phyloP scores from a whole-genome alignment of 352 stramenopile genomes.

The Poterioochromonas sp. region DNA sequence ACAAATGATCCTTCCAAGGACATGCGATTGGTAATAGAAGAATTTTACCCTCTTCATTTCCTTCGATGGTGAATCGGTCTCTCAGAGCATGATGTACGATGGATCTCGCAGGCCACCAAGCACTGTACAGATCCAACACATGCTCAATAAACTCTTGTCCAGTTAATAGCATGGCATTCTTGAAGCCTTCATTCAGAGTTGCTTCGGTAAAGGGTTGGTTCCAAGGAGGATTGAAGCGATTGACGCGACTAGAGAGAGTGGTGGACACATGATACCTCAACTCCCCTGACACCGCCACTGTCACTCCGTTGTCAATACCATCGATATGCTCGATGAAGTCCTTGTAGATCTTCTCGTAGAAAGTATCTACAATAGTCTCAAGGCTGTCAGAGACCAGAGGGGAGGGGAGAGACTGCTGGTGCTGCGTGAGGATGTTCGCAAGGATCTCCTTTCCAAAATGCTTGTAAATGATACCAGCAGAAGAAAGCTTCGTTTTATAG shows the following conservation, averaged over 20 bases:
- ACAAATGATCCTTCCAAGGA: constrained; percentile 90
- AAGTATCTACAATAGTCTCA: constrained; percentile 51
- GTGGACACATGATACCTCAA: constrained; percentile 60
- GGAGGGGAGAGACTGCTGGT: no score
- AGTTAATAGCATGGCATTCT: constrained; percentile 80
- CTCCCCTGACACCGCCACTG: constrained; percentile 50
- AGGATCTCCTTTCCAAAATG: constrained; percentile 95
- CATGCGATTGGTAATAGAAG: constrained; percentile 78
- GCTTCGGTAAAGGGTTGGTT: constrained; percentile 72
- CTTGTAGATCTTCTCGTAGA: constrained; percentile 57
- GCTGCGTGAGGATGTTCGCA: background rate
- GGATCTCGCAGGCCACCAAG: constrained; percentile 80
- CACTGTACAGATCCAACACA: constrained; percentile 76
- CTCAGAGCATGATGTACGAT: constrained; percentile 81
- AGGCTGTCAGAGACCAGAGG: background rate
- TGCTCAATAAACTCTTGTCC: constrained; percentile 83
- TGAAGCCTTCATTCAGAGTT: constrained; percentile 78
- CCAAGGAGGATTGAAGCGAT: constrained; percentile 86
- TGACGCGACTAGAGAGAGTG: constrained; percentile 63
- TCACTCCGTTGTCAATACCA: constrained; percentile 96
- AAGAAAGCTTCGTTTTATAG: constrained; percentile 84
- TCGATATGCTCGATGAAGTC: constrained; percentile 94
- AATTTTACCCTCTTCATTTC: constrained; percentile 81
- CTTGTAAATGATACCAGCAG: constrained; percentile 92
- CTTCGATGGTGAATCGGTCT: constrained; percentile 60